A percentile compares a stretch with the other conserved stretches of the same genome.
Conservation (phyloP, 1,284 basidiomycete species). For the Moesziomyces aphidis region DNA sequence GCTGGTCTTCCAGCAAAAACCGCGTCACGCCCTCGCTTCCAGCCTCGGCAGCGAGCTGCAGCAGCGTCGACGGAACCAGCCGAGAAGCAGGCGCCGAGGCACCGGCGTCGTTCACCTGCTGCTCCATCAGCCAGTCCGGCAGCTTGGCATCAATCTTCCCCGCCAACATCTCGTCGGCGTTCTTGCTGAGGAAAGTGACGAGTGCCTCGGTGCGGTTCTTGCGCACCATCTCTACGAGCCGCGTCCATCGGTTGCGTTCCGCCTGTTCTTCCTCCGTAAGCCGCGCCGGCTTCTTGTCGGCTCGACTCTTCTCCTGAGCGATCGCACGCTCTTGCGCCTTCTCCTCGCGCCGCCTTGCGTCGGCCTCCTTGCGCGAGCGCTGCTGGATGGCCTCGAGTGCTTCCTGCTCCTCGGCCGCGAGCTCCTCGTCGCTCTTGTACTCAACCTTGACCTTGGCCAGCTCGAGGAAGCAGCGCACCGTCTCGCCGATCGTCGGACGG, state of each 20-base stretch:
- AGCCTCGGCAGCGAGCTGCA: slow-evolving; percentile 80
- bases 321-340: slow-evolving; percentile 35
- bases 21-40: slow-evolving; percentile 81
- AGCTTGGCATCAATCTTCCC: slow-evolving; percentile 53
- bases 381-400: slow-evolving; percentile 40
- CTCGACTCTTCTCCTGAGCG: slow-evolving; percentile 24
- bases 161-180: slow-evolving; percentile 72
- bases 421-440: slow-evolving; percentile 84
- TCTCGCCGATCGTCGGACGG: slow-evolving; percentile 86
- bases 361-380: slow-evolving; percentile 37
- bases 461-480: slow-evolving; percentile 86
- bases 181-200: slow-evolving; percentile 83
- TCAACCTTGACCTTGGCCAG: slow-evolving; percentile 86
- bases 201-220: slow-evolving; percentile 86
- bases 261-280: slow-evolving; percentile 44
- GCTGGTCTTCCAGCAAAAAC: slow-evolving; percentile 84
- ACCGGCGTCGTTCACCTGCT: slow-evolving; percentile 29
- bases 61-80: slow-evolving; percentile 72
- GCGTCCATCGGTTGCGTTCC: slow-evolving; percentile 33
- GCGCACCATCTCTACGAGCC: slow-evolving; percentile 86
- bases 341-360: slow-evolving; percentile 46
- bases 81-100: slow-evolving; percentile 61
- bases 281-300: slow-evolving; percentile 28
- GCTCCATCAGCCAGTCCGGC: slow-evolving; percentile 60
- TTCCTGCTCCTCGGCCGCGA: slow-evolving; percentile 72